Evolutionary conservation across 768 basidiomycete genomes (phyloP), one percentile per base, ranked within the genome.

Genomic region (Psilocybe cubensis): DNA sequence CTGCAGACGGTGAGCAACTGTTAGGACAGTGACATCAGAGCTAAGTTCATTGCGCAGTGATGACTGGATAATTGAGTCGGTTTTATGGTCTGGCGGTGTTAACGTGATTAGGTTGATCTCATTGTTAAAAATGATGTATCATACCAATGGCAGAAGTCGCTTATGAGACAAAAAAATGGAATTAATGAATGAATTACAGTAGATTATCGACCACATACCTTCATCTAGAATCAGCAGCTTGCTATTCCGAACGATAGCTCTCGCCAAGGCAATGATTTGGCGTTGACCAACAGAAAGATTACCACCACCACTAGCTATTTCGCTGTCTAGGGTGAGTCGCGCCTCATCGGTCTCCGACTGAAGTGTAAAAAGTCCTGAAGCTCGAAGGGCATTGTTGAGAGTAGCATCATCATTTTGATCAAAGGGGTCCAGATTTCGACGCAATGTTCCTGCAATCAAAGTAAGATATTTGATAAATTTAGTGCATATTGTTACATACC

Each of bases 1-100:
- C 59, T 82, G 79, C 14, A 88, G 75, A 38, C 86, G 74, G 70
- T 90, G 89, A 2, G 89, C 89, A 40, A 92, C 84, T 4, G 83
- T 85, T 21, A 88, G 70, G 33, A 88, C 66, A 3, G 84, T 85
- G n/a, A 87, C 76, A 57, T 83, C 84, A 33, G 79, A 75, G 23
- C 75, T 76, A 59, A 90, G 82, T 63, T 87, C 85, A 51, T 81
- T 76, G 14, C 88, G 77, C 56, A 91, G 84, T 0, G 87, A 84
- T 24, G 79, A 74, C 64, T 91, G 88, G 54, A 90, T 88, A 65
- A 86, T 81, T 2, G 83, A 72, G 65, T 89, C 88, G 10, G 88
- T 88, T 58, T 78, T 75, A 62, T 82, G 78, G 64, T 86, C 84
- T 73, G 54, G 35, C 14, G 12, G 5, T n/a, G 35, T 17, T 24